Percentiles rank a stretch among this genome's conserved stretches.
These are phyloP conservation scores for Oenanthe sinensis DNA, from an alignment of 129 eudicot genomes.

Conservation along the genomic window DNA sequence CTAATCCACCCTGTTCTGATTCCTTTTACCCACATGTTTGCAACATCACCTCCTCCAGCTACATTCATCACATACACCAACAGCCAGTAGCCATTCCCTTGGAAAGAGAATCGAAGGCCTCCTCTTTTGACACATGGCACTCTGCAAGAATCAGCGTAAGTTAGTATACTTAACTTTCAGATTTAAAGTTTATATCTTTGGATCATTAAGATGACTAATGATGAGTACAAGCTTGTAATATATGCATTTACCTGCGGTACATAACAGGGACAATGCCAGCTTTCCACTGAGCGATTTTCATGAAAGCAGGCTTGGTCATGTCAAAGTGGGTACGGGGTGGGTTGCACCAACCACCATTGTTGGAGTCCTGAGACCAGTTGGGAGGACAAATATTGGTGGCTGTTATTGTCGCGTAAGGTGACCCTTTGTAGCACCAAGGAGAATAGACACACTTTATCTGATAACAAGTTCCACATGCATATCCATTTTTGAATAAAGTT, in stretches of 20 bases:
- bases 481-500: slow-evolving; percentile 57
- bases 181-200: not conserved
- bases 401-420: slow-evolving; percentile 46
- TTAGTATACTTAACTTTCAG: not conserved
- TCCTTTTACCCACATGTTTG: slow-evolving; percentile 78
- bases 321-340: slow-evolving; percentile 90
- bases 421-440: slow-evolving; percentile 49
- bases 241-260: slow-evolving; percentile 54
- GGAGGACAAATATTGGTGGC: slow-evolving; percentile 98
- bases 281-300: slow-evolving; percentile 74
- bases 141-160: slow-evolving; percentile 22
- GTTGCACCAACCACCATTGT: slow-evolving; percentile 94
- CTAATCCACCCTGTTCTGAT: slow-evolving; percentile 70
- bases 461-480: slow-evolving; percentile 77
- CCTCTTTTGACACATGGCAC: slow-evolving; percentile 61
- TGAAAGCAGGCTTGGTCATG: slow-evolving; percentile 89
- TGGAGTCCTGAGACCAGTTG: slow-evolving; percentile 45
- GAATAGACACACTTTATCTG: slow-evolving; percentile 56
- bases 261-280: slow-evolving; percentile 83
- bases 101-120: slow-evolving; percentile 52
- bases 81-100: slow-evolving; percentile 80
- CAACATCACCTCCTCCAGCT: slow-evolving; percentile 80
- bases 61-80: slow-evolving; percentile 79
- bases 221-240: not conserved
- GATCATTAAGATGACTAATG: not conserved